Evolutionary conservation across 805 yeast genomes (phyloP).

Genomic region (Nakazawaea populi): DNA sequence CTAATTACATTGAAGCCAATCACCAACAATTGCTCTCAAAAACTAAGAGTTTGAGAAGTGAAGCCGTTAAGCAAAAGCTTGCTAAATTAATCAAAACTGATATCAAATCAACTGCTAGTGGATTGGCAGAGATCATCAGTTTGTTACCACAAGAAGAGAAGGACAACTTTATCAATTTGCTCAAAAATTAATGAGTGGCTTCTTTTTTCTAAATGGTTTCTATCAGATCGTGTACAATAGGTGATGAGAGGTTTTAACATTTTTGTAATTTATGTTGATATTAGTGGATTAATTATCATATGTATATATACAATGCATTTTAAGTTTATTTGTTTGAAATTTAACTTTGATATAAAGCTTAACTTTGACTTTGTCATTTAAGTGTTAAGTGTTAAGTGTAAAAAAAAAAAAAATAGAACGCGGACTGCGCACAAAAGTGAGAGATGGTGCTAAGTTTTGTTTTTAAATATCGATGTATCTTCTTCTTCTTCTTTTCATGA

Average conservation of each 20-base stretch:
- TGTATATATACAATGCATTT: not conserved
- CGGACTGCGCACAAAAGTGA: not conserved
- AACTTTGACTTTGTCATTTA: not conserved
- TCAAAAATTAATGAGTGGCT: slow-evolving; percentile 15
- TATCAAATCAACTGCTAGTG: slow-evolving; percentile 45
- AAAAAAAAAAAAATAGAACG: not conserved
- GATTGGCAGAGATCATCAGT: slow-evolving; percentile 48
- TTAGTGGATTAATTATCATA: slow-evolving; percentile 2
- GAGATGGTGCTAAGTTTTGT: too few relatives aligned
- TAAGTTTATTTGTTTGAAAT: not conserved
- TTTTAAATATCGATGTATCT: too few relatives aligned
- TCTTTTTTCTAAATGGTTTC: not conserved
- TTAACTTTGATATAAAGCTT: too few relatives aligned
- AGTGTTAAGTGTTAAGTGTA: too few relatives aligned
- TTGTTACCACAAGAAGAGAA: slow-evolving; percentile 50
- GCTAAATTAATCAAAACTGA: slow-evolving; percentile 54
- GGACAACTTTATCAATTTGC: slow-evolving; percentile 30
- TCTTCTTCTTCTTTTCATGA: too few relatives aligned
- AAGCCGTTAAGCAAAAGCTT: slow-evolving; percentile 58
- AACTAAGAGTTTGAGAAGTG: slow-evolving; percentile 60
- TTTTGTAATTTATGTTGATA: not conserved
- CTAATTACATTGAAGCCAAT: slow-evolving; percentile 80
- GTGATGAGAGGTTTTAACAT: not conserved
- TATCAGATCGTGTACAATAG: not conserved
- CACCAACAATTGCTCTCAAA: slow-evolving; percentile 55